phyloP scores from a whole-genome alignment of 2,329 filamentous ascomycete species.

The Cladosporium sp. region DNA sequence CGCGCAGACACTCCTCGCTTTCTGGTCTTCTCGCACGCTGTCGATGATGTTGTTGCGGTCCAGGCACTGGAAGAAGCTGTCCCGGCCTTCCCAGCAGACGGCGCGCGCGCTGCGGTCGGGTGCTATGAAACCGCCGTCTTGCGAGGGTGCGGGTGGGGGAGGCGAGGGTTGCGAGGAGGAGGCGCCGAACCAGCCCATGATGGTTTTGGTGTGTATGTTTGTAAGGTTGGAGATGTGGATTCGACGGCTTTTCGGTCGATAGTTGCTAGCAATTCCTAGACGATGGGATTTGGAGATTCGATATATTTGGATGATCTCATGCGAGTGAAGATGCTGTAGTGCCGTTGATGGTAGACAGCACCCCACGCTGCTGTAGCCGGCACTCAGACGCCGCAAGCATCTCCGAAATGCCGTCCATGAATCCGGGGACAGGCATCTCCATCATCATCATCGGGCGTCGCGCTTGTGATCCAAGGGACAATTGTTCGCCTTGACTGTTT shows the following conservation, averaged over 20 bases:
- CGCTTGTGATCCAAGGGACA: no score
- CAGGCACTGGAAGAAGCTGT: slow-evolving; percentile 83
- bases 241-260: not conserved
- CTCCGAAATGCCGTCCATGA: not conserved
- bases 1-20: slow-evolving; percentile 53
- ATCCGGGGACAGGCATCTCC: not conserved
- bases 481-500: not conserved
- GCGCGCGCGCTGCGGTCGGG: slow-evolving; percentile 80
- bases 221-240: not conserved
- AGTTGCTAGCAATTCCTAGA: not conserved
- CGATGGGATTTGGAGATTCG: not conserved
- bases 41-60: slow-evolving; percentile 80
- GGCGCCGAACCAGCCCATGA: slow-evolving; percentile 35
- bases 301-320: slow-evolving; percentile 7
- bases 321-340: not conserved
- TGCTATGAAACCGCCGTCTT: slow-evolving; percentile 64
- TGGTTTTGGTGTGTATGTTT: slow-evolving; percentile 1
- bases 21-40: slow-evolving; percentile 53
- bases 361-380: not conserved
- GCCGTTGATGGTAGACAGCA: not conserved
- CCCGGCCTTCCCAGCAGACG: slow-evolving; percentile 85
- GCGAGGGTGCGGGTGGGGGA: slow-evolving; percentile 23
- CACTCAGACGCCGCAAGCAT: not conserved
- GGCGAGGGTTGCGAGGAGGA: slow-evolving; percentile 23
- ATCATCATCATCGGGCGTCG: not conserved